Conservation (phyloP, 2,329 filamentous ascomycete species). For the Colletotrichum spinosum region DNA sequence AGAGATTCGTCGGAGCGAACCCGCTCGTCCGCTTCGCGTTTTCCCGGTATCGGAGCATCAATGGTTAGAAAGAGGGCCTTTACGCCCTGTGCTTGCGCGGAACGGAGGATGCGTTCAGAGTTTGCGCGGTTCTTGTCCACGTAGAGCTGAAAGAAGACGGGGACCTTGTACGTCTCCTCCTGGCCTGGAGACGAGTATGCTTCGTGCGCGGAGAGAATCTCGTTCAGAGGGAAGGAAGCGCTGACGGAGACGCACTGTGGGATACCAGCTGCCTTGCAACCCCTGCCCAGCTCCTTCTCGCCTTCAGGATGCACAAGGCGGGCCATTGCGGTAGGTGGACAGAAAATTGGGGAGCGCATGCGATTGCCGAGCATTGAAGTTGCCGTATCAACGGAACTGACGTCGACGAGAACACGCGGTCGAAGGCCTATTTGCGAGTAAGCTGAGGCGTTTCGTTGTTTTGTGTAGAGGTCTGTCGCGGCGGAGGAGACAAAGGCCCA, state of each 20-base stretch:
- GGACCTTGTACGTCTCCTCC: constrained; percentile 42
- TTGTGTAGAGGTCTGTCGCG: constrained; percentile 70
- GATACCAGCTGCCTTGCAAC: constrained; percentile 54
- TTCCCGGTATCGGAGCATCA: constrained; percentile 68
- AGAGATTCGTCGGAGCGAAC: constrained; percentile 60
- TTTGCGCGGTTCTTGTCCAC: constrained; percentile 67
- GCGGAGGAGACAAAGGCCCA: constrained; percentile 78
- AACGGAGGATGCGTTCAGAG: constrained; percentile 60
- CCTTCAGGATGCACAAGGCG: constrained; percentile 72
- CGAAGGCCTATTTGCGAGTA: constrained; percentile 70
- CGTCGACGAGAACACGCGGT: constrained; percentile 68
- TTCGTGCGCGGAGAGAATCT: constrained; percentile 52
- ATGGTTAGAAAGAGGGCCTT: constrained; percentile 69
- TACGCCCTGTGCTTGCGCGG: constrained; percentile 59
- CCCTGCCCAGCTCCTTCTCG: constrained; percentile 52
- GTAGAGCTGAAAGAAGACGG: constrained; percentile 71
- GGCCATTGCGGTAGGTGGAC: constrained; percentile 73
- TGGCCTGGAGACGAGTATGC: neutral
- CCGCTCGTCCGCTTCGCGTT: constrained; percentile 62
- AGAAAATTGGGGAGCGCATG: constrained; percentile 69
- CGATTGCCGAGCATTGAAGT: constrained; percentile 66
- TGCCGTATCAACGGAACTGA: constrained; percentile 60
- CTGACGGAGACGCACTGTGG: constrained; percentile 72
- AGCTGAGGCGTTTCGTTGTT: constrained; percentile 64
- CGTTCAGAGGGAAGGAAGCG: constrained; percentile 67